Evolutionary conservation across 2,329 filamentous ascomycete species (phyloP), one percentile per base, ranked within the genome.

Genomic region (Aspergillus tamarii): DNA sequence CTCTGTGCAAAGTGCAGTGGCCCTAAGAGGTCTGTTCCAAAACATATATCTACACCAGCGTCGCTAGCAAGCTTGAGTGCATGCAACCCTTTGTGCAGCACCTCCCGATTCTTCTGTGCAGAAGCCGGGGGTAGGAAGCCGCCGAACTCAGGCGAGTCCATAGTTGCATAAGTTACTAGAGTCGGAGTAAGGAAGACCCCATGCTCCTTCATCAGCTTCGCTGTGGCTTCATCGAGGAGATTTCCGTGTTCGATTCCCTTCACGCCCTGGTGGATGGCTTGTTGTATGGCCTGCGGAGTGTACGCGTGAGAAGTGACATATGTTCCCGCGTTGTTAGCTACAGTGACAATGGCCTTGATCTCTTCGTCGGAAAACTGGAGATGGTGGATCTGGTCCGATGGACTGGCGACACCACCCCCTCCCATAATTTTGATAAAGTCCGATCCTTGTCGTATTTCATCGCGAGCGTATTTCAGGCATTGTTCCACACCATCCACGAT

Each of bases 401-500:
- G 84, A 12, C 81, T 84, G 0, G 83, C 81, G 1, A 89, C 85
- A 10, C 87, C 87, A 1, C 87, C 86, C 6, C 81, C 81, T 0
- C 79, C 79, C 85, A 88, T 88, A 65, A 89, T 85, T 73, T 89
- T 89, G 73, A 89, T 82, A 67, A 88, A 88, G 69, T 88, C 84
- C 0, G 85, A 84, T 2, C 87, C 87, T 10, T 75, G 78, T 3
- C 86, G 78, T 0, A 89, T 72, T 70, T 88, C 83, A 58, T 87
- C 85, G 2, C 87, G 79, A 0, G 83, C 81, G 9, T 77, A 82
- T 23, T 80, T 80, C 48, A 86, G 76, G 65, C 86, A 88, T 52
- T 84, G 83, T 0, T 84, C 78, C 1, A 87, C 84, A 1, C 86
- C 84, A 69, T 88, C 84, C 50, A 81, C 82, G 1, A 87, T 75